Evolutionary conservation across 208 protist species (phyloP).

Genomic region (Acanthamoeba lugdunensis): DNA sequence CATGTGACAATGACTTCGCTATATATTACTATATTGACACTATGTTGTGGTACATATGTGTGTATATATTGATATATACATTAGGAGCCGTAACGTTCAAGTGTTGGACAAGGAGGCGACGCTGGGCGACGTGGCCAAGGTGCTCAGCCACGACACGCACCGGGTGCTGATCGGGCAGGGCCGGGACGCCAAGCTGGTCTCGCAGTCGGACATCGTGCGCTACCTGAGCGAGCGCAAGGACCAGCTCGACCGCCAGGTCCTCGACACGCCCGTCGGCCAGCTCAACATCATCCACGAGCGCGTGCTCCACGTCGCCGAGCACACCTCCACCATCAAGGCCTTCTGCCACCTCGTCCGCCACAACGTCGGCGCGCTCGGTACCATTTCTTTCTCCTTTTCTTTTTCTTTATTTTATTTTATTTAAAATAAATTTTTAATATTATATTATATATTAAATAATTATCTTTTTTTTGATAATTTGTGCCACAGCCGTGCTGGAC

Average conservation of each 20-base stretch:
- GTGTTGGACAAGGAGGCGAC: slow-evolving; percentile 16
- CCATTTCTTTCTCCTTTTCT: neutral
- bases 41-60: no score
- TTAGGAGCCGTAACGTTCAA: neutral
- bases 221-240: slow-evolving; percentile 57
- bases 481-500: neutral
- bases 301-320: neutral
- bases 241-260: neutral
- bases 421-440: no score
- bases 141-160: neutral
- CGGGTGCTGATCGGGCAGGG: slow-evolving; percentile 1
- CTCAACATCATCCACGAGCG: slow-evolving; percentile 31
- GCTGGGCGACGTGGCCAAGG: slow-evolving; percentile 1
- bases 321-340: neutral
- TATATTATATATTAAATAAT: no score
- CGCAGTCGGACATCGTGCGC: slow-evolving; percentile 38
- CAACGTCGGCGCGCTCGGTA: neutral
- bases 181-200: slow-evolving; percentile 28
- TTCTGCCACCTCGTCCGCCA: neutral
- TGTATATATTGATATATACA: neutral
- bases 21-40: no score
- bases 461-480: no score
- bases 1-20: no score
- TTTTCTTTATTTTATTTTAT: neutral
- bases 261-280: neutral